phyloP scores from a whole-genome alignment of 2,329 filamentous ascomycete genomes.

The Lachnellula occidentalis region DNA sequence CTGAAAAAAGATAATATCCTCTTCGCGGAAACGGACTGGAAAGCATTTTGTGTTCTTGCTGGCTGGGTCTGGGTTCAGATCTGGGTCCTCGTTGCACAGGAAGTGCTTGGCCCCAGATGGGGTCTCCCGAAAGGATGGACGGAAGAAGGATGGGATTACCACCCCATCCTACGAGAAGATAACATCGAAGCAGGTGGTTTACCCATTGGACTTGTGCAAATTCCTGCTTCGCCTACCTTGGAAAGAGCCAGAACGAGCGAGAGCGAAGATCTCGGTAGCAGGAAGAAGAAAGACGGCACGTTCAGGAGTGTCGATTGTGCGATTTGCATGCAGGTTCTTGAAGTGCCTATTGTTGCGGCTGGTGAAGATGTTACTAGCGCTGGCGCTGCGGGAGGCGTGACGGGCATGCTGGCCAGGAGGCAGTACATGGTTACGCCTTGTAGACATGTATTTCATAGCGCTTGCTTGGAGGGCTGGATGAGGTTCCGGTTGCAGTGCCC shows the following conservation, averaged over 20 bases:
- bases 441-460: slow-evolving; percentile 88
- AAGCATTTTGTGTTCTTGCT: slow-evolving; percentile 57
- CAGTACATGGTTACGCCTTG: slow-evolving; percentile 98
- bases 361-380: slow-evolving; percentile 43
- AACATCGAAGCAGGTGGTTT: slow-evolving; percentile 72
- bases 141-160: slow-evolving; percentile 87
- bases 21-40: slow-evolving; percentile 64
- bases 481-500: slow-evolving; percentile 87
- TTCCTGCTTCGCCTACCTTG: slow-evolving; percentile 21
- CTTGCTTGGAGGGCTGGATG: slow-evolving; percentile 95
- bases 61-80: slow-evolving; percentile 88
- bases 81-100: slow-evolving; percentile 71
- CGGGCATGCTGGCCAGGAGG: slow-evolving; percentile 70
- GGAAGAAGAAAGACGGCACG: slow-evolving; percentile 40
- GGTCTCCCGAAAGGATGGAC: slow-evolving; percentile 66
- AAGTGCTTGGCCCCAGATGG: slow-evolving; percentile 82
- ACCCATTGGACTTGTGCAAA: slow-evolving; percentile 64
- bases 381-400: slow-evolving; percentile 42
- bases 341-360: slow-evolving; percentile 73
- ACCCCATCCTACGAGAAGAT: slow-evolving; percentile 80
- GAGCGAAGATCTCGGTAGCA: slow-evolving; percentile 30
- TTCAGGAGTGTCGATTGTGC: slow-evolving; percentile 73
- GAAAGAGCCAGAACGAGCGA: slow-evolving; percentile 18
- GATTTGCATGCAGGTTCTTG: slow-evolving; percentile 87
- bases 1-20: slow-evolving; percentile 72